Evolutionary conservation across 2,329 filamentous ascomycete species (phyloP), one percentile per base, ranked within the genome.

Genomic region (Cordyceps javanica): DNA sequence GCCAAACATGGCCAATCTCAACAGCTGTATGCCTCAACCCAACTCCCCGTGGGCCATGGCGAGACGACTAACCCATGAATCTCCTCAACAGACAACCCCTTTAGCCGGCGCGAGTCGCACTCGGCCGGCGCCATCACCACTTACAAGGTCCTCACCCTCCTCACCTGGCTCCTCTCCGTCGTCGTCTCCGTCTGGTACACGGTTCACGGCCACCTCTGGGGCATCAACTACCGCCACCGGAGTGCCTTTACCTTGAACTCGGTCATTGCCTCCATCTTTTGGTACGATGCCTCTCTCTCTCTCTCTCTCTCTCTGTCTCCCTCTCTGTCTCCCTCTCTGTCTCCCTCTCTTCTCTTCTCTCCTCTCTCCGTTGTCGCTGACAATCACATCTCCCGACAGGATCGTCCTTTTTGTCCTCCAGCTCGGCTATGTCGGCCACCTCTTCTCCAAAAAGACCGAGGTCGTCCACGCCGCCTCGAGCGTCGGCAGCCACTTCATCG

Each of bases 401-500:
- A 72, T 91, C 61, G 73, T 86, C 51, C 81, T 95, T 59, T 89
- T 90, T 69, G 71, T 91, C 64, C 78, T 90, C 38, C 91, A 96
- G 70, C 74, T 87, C 55, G 85, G 82, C 64, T 96, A 95, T 71
- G 77, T 91, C 60, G 82, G 79, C 65, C 85, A 90, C 66, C 83
- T 96, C 63, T 95, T 91, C 78, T 86, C 84, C 48, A 76, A 77
- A 63, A 82, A 87, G 63, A 68, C 77, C 46, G 81, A 82, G 28
- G 77, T 82, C 55, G 82, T 90, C 62, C 82, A 83, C 60, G 80
- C 84, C 16, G 89, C 91, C 23, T 88, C 87, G 63, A 86, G 89
- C 63, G 87, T 95, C 14, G 91, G 89, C 60, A 82, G 83, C 64
- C 90, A 96, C 77, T 96, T 93, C 73, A 91, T 95, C 70, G 69